Evolutionary conservation across 164 flowering plant genomes (phyloP).

Genomic region (Annona cherimola): DNA sequence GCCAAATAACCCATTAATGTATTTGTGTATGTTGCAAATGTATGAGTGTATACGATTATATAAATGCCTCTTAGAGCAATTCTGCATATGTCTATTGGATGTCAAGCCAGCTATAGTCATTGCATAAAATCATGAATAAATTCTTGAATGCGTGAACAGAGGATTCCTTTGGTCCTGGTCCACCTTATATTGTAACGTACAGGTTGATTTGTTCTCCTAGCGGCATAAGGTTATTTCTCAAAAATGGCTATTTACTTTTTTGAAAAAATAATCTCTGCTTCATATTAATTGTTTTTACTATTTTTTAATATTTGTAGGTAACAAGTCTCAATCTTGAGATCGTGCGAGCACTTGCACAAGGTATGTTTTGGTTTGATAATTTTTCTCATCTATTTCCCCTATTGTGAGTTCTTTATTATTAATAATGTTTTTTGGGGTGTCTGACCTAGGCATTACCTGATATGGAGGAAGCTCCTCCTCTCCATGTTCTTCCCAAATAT

Average conservation of each 20-base stretch:
- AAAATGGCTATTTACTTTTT: not conserved
- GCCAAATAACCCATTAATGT: not conserved
- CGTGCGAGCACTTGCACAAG: constrained; percentile 91
- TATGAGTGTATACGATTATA: not conserved
- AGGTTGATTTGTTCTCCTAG: not conserved
- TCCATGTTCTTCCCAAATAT: too few species aligned
- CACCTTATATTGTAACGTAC: not conserved
- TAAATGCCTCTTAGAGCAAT: not conserved
- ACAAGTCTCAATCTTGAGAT: constrained; percentile 87
- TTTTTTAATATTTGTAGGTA: constrained; percentile 45
- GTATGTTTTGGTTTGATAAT: constrained; percentile 25
- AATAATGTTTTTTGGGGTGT: too few species aligned
- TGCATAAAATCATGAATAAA: not conserved
- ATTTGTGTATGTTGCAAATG: not conserved
- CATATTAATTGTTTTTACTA: not conserved
- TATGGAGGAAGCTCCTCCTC: too few species aligned
- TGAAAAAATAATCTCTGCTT: not conserved
- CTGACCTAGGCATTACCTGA: too few species aligned
- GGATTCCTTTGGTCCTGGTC: not conserved
- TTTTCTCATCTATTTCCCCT: not conserved
- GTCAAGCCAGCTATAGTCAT: not conserved
- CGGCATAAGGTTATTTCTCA: not conserved
- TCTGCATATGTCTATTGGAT: not conserved
- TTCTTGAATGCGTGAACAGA: not conserved
- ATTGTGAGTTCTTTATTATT: not conserved